Conservation (phyloP, 306 rosid species). For the Cucumis melo region DNA sequence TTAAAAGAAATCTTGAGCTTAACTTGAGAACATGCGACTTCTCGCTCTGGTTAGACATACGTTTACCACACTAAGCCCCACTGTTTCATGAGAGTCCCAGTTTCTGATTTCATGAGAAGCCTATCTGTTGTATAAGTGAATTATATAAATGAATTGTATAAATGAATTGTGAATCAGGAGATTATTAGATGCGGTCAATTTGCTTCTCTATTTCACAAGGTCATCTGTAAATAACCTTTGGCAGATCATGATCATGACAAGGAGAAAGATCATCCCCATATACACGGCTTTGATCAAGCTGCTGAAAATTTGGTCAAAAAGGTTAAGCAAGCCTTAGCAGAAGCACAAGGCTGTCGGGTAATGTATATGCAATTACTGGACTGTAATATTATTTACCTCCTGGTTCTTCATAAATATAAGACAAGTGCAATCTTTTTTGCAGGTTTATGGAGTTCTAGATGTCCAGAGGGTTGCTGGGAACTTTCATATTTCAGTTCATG, state of each 20-base stretch:
- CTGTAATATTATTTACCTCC: not conserved
- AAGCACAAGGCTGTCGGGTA: slow-evolving; percentile 89
- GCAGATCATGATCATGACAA: slow-evolving; percentile 57
- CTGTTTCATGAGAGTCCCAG: not conserved
- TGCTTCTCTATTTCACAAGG: not conserved
- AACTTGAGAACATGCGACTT: not conserved
- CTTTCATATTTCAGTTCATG: slow-evolving; percentile 86
- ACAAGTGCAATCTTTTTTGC: slow-evolving; percentile 17
- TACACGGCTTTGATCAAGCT: slow-evolving; percentile 46
- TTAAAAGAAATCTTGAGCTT: not conserved
- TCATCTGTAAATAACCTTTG: not conserved
- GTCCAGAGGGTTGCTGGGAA: slow-evolving; percentile 96
- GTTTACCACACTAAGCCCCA: not conserved
- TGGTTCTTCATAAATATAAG: not conserved
- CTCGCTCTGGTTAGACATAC: not conserved
- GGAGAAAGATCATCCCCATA: slow-evolving; percentile 39
- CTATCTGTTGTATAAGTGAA: not conserved
- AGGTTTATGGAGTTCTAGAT: slow-evolving; percentile 92
- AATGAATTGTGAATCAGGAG: not conserved
- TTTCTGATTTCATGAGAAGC: not conserved
- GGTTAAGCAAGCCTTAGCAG: slow-evolving; percentile 57
- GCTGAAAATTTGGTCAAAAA: slow-evolving; percentile 61
- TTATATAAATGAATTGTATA: too few relatives aligned
- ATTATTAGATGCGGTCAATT: not conserved
- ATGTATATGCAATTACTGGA: slow-evolving; percentile 5